Evolutionary conservation across 805 yeast species (phyloP).

Genomic region (Saccharomycopsis vini): DNA sequence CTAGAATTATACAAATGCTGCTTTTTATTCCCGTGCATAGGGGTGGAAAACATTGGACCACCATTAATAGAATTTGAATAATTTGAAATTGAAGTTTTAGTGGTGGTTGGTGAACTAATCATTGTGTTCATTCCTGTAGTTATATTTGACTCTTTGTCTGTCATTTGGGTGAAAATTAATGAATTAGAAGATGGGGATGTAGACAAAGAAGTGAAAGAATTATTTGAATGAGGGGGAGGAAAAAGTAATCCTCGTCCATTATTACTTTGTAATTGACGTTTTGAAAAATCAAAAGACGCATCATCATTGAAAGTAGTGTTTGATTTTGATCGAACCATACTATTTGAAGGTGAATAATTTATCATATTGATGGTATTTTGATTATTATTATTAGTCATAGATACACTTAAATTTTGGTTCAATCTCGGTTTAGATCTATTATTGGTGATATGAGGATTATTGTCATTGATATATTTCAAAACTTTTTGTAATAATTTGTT

Average conservation of each 20-base stretch:
- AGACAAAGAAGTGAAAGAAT: neutral
- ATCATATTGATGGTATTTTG: neutral
- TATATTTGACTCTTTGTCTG: neutral
- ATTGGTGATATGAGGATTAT: neutral
- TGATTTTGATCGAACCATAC: neutral
- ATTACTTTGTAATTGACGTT: too few relatives aligned
- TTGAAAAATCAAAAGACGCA: neutral
- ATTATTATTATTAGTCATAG: neutral
- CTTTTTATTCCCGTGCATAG: neutral
- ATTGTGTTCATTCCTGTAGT: neutral
- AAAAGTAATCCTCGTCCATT: neutral
- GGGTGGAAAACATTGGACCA: neutral
- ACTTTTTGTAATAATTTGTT: conserved; percentile 5
- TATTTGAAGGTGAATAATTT: neutral
- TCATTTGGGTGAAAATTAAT: neutral
- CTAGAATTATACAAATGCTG: neutral
- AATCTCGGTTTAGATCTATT: neutral
- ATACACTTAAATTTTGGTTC: too few relatives aligned
- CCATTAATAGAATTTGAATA: too few relatives aligned
- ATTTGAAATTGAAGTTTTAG: neutral
- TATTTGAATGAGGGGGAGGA: conserved; percentile 1
- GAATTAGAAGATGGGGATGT: neutral
- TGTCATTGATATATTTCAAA: neutral
- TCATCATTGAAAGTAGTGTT: neutral
- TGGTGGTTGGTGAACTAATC: neutral